Conservation (phyloP, 208 protist genomes). For the Herpetomonas tarakana region DNA sequence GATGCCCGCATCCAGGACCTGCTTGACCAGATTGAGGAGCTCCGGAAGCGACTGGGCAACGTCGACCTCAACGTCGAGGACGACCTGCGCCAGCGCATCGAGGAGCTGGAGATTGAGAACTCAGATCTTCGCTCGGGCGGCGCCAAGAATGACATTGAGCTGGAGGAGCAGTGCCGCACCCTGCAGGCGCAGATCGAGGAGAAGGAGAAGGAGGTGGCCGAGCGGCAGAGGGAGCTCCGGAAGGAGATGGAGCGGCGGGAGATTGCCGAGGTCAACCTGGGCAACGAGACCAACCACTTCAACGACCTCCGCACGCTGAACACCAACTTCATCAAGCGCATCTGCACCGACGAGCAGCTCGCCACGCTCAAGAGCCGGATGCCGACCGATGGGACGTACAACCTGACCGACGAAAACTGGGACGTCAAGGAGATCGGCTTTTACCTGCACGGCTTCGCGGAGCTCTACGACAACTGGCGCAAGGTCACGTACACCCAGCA, state of each 20-base stretch:
- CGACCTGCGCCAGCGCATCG: conserved; percentile 81
- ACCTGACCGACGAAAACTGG: conserved; percentile 63
- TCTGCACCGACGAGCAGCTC: conserved; percentile 74
- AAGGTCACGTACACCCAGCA: conserved; percentile 80
- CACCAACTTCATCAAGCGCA: conserved; percentile 88
- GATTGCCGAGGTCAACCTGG: conserved; percentile 65
- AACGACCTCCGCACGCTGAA: conserved; percentile 64
- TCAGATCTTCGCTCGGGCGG: conserved; percentile 64
- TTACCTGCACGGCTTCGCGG: conserved; percentile 70
- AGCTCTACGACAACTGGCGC: conserved; percentile 75
- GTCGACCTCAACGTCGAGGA: conserved; percentile 91
- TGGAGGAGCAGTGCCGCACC: conserved; percentile 68
- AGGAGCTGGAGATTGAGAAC: conserved; percentile 91
- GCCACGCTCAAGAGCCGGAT: conserved; percentile 52
- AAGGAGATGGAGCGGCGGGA: conserved; percentile 51
- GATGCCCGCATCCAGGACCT: conserved; percentile 87
- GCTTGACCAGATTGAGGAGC: conserved; percentile 86
- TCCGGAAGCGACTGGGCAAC: conserved; percentile 81
- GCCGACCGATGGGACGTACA: conserved; percentile 67
- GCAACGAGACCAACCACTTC: conserved; percentile 57
- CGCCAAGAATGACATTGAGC: conserved; percentile 81
- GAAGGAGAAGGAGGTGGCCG: conserved; percentile 52
- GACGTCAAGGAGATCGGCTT: conserved; percentile 86
- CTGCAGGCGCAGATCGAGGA: conserved; percentile 76
- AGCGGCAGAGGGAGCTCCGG: conserved; percentile 57